Base-by-base conservation (phyloP, 2,329 filamentous ascomycete species). In the Penicillium sp. region DNA sequence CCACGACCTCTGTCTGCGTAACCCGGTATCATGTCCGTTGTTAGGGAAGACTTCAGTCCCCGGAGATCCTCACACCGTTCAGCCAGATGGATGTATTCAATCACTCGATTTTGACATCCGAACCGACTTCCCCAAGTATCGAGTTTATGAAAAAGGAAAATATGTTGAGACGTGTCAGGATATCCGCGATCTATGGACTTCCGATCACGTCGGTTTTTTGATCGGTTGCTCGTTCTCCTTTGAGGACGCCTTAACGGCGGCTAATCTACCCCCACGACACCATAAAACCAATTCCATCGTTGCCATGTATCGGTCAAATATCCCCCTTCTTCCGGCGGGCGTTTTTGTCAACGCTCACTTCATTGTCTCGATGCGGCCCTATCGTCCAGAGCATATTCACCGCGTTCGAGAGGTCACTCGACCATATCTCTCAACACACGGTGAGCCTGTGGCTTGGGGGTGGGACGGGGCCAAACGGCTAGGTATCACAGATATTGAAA, bases 171-270 rank as follows among this genome's bases (percentile, higher is more conserved):
- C 69, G 0, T 71, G 71, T 28, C 46, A 63, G 1, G 76, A 84
- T 63, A 73, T 88, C 14, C 61, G 69, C 1, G 62, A 70, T 2
- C 68, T 83, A 36, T 88, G 85, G 86, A 79, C 77, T 0, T 65
- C 74, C 4, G 79, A 86, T 58, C 83, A 88, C 60, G 80, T 85
- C 21, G 85, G 78, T 0, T 88, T 86, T 63, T 67, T 88, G 40
- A 81, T 88, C 56, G 86, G 85, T 8, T 88, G 85, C 65, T 84
- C 80, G 1, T 88, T 82, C 74, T 84, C 79, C 60, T 88, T 88
- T 64, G 85, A 88, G 67, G 71, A 76, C 2, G 84, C 84, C 3
- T 77, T 88, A 19, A 64, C 70, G 0, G 68, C 64, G 0, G 80
- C 80, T 0, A 81, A 81, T 0, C 70, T 88, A 5, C 60, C 74